phyloP scores from a whole-genome alignment of 352 stramenopile genomes.

The Phytopythium vexans region DNA sequence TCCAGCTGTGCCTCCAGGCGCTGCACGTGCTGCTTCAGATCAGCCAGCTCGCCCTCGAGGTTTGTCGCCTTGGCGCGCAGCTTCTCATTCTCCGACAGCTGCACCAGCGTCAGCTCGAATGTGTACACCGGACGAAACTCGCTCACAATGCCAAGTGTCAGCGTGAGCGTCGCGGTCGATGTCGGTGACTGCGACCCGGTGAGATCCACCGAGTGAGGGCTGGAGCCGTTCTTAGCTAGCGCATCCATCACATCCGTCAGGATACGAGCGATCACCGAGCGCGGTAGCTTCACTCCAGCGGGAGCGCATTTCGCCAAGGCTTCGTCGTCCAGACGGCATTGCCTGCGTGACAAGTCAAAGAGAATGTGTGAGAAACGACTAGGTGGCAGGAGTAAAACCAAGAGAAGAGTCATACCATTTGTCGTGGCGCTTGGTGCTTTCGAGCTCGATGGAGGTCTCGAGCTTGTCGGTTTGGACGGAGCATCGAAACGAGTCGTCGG shows the following conservation, averaged over 20 bases:
- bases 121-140: neutral
- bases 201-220: neutral
- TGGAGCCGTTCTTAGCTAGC: neutral
- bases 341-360: neutral
- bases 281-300: neutral
- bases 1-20: too few species aligned
- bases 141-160: neutral
- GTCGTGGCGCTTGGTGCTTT: neutral
- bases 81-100: neutral
- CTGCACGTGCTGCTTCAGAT: neutral
- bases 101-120: neutral
- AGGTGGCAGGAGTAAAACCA: too few species aligned
- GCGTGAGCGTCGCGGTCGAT: neutral
- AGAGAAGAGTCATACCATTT: neutral
- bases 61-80: neutral
- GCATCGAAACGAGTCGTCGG: neutral
- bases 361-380: too few species aligned
- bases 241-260: neutral
- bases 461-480: neutral
- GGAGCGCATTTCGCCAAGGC: neutral
- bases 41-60: constrained; percentile 1
- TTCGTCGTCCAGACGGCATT: neutral
- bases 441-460: neutral
- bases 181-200: neutral
- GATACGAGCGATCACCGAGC: neutral